A percentile compares a stretch with the other conserved stretches of the same genome.
Conservation (phyloP, 75 land plant genomes). For the Cupressus sempervirens region DNA sequence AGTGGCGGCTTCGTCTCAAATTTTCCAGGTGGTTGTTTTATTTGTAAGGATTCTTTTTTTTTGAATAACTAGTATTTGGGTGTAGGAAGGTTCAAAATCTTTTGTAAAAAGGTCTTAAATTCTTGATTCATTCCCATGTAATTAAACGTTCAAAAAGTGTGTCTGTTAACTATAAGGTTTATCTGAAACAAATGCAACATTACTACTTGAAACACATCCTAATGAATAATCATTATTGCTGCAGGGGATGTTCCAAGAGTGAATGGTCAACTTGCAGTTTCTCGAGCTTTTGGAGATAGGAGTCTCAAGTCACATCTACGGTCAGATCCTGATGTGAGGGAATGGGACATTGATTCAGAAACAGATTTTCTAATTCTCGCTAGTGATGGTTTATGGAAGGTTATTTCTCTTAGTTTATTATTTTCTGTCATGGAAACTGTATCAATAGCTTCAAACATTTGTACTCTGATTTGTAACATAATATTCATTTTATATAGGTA, state of each 20-base stretch:
- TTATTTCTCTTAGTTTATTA: constrained; percentile 6
- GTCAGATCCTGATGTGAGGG: constrained; percentile 49
- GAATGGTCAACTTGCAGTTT: constrained; percentile 72
- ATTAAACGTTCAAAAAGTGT: not conserved
- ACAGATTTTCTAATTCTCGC: constrained; percentile 59
- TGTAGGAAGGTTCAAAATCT: not conserved
- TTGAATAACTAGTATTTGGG: not conserved
- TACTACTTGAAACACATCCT: not conserved
- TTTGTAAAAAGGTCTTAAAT: not conserved
- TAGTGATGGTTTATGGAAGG: constrained; percentile 81
- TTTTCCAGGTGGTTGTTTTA: constrained; percentile 41
- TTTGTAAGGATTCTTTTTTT: not conserved
- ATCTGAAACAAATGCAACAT: not conserved
- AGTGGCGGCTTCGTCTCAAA: constrained; percentile 87
- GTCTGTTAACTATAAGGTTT: not conserved
- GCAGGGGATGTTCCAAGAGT: constrained; percentile 72
- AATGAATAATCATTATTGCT: not conserved
- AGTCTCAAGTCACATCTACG: constrained; percentile 58
- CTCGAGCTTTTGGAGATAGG: constrained; percentile 68
- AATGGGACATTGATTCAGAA: constrained; percentile 23
- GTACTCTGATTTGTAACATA: not conserved
- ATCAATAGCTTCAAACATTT: constrained; percentile 2
- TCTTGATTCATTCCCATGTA: not conserved
- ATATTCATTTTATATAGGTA: constrained; percentile 3
- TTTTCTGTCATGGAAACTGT: not conserved